Base-by-base conservation (phyloP, 2,329 filamentous ascomycete genomes). In the Cytospora piceicola region DNA sequence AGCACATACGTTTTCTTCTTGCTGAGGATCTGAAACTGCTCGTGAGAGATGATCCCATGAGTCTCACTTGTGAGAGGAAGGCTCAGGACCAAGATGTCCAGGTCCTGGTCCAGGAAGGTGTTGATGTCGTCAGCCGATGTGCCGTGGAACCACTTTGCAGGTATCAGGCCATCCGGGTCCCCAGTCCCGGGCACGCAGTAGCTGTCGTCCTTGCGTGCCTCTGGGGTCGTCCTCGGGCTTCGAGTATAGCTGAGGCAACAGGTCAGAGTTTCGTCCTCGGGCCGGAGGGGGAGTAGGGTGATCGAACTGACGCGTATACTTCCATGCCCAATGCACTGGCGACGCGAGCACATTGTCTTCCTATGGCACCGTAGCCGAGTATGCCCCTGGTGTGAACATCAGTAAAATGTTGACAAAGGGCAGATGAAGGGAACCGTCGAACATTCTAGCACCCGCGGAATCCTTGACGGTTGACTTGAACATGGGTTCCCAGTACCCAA, bases 261-360 rank as follows among this genome's bases (percentile, higher is more conserved):
- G 14, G 8, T 49, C 12, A 49, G 42, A 49, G 42, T 4, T 15
- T 4, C 36, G 12, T 2, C 17, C 17, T n/a, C 20, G 36, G 17
- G 6, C 3, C 36, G 36, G 4, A n/a, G n/a, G 14, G 14, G 39
- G 6, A n/a, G 8, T 15, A 20, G 9, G 20, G 3, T n/a, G 20
- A n/a, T 39, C 12, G 6, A 46, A n/a, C 39, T 46, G 87, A 90
- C 0, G 90, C 91, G 73, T 92, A 81, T 0, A 94, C 85, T 42
- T 86, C 81, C 83, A 92, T 88, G 32, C 91, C 91, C 71, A 92
- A 76, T 2, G 88, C 87, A 17, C 80, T 81, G 14, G 84, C 84
- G 5, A 91, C 81, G 20, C 82, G 80, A 3, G 83, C 84, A 12
- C 77, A 77, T 67, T 85, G 83, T 0, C 83, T 78, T 15, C 83